phyloP scores from a whole-genome alignment of 2,329 filamentous ascomycete species.

The Aspergillus calidoustus region DNA sequence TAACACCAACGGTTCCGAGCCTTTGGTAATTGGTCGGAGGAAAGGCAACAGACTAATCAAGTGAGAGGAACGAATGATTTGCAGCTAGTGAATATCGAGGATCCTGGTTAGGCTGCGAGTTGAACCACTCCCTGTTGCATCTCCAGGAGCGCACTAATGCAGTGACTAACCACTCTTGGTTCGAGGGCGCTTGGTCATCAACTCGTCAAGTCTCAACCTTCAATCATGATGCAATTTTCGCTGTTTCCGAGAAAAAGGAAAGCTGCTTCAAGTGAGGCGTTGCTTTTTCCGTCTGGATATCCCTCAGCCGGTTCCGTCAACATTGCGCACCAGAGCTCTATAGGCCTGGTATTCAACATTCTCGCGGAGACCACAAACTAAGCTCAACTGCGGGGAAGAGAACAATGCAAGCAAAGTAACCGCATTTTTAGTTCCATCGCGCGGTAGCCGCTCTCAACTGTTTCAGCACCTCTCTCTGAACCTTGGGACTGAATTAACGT shows the following conservation, averaged over 20 bases:
- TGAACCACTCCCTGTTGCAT: conserved; percentile 14
- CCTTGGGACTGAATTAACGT: conserved; percentile 9
- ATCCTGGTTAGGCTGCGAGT: conserved; percentile 5
- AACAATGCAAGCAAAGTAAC: not conserved
- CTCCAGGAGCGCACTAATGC: conserved; percentile 11
- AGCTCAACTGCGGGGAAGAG: not conserved
- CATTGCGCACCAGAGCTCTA: not conserved
- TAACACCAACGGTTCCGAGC: conserved; percentile 12
- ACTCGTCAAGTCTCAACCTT: not conserved
- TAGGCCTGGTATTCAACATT: not conserved
- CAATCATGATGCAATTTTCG: conserved; percentile 10
- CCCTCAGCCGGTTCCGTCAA: not conserved
- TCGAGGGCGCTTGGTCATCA: conserved; percentile 1
- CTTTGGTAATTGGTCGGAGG: conserved; percentile 14
- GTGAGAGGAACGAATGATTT: conserved; percentile 16
- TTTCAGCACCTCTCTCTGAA: conserved; percentile 11
- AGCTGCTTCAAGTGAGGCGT: not conserved
- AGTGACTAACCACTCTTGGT: not conserved
- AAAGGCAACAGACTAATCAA: conserved; percentile 16
- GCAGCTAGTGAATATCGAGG: conserved; percentile 12
- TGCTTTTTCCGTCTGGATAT: conserved; percentile 12
- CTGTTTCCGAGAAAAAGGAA: conserved; percentile 7
- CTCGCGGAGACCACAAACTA: conserved; percentile 12
- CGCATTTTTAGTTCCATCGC: conserved; percentile 5
- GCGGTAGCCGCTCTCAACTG: conserved; percentile 15